Evolutionary conservation across 1,284 basidiomycete species (phyloP).

Genomic region (Marasmius sp.): DNA sequence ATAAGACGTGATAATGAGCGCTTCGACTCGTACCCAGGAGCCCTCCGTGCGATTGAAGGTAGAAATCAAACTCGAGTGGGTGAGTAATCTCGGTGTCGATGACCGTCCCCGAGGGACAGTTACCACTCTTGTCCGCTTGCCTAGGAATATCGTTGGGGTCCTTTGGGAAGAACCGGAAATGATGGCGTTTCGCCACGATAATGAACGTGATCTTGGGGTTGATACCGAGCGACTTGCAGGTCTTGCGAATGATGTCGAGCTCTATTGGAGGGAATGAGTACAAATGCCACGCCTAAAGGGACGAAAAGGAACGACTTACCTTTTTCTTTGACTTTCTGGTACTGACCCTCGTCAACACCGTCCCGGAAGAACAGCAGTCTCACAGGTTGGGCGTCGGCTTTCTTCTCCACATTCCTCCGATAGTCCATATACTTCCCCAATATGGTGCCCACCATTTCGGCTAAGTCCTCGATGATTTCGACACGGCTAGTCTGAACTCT

Average conservation of each 20-base stretch:
- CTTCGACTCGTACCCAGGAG: not conserved
- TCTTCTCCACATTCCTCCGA: conserved; percentile 51
- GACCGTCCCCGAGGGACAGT: conserved; percentile 74
- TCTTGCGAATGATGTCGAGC: conserved; percentile 37
- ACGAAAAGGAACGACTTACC: conserved; percentile 37
- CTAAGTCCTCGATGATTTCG: conserved; percentile 74
- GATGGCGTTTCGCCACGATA: conserved; percentile 76
- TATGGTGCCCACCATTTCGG: conserved; percentile 60
- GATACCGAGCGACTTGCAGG: conserved; percentile 54
- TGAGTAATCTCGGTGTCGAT: conserved; percentile 70
- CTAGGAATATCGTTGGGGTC: conserved; percentile 12
- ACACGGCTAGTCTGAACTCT: conserved; percentile 66
- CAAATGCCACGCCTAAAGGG: not conserved
- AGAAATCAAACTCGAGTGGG: conserved; percentile 80
- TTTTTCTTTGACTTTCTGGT: conserved; percentile 60
- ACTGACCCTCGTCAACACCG: conserved; percentile 80
- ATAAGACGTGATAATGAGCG: not conserved
- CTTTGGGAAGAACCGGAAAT: conserved; percentile 48
- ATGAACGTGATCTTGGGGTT: conserved; percentile 72
- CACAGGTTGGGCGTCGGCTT: conserved; percentile 33
- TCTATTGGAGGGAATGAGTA: conserved; percentile 36
- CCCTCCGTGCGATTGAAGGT: conserved; percentile 51
- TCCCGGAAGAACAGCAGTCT: conserved; percentile 77
- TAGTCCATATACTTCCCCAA: conserved; percentile 58
- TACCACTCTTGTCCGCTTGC: conserved; percentile 58